These are phyloP conservation scores for Cutaneotrichosporon spelunceum DNA, from an alignment of 1,284 basidiomycete species.

Conservation along the genomic window DNA sequence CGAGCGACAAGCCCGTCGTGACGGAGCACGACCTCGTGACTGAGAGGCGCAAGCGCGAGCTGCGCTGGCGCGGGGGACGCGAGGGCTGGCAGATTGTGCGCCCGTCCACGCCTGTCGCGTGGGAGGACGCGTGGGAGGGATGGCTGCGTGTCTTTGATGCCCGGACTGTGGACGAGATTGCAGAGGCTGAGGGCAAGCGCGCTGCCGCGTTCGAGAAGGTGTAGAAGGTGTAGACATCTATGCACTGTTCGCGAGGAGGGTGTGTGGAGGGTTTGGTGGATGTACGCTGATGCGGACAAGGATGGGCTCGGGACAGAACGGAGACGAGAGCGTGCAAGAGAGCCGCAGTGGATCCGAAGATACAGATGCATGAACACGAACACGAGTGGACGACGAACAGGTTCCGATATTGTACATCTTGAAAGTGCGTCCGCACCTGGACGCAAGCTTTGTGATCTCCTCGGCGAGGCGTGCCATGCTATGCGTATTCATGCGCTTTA, in stretches of 20 bases:
- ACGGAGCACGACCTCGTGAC: constrained; percentile 81
- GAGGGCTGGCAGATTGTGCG: constrained; percentile 73
- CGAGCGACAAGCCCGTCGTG: constrained; percentile 66
- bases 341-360: too few relatives aligned
- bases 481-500: constrained; percentile 30
- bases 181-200: constrained; percentile 4
- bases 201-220: constrained; percentile 2
- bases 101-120: constrained; percentile 62
- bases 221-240: not conserved
- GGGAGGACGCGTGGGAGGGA: constrained; percentile 70
- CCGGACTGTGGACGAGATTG: constrained; percentile 3
- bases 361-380: too few relatives aligned
- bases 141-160: constrained; percentile 63
- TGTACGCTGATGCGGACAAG: too few relatives aligned
- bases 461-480: constrained; percentile 30
- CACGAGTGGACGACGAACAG: too few relatives aligned
- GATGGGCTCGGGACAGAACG: too few relatives aligned
- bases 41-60: constrained; percentile 80
- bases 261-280: not conserved
- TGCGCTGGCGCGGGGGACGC: constrained; percentile 72
- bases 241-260: constrained; percentile 1
- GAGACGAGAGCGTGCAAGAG: too few relatives aligned
- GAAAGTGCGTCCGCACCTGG: constrained; percentile 25
- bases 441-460: constrained; percentile 35
- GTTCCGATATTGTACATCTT: too few relatives aligned